Evolutionary conservation across 306 rosid genomes (phyloP).

Genomic region (Cucumis hystrix): DNA sequence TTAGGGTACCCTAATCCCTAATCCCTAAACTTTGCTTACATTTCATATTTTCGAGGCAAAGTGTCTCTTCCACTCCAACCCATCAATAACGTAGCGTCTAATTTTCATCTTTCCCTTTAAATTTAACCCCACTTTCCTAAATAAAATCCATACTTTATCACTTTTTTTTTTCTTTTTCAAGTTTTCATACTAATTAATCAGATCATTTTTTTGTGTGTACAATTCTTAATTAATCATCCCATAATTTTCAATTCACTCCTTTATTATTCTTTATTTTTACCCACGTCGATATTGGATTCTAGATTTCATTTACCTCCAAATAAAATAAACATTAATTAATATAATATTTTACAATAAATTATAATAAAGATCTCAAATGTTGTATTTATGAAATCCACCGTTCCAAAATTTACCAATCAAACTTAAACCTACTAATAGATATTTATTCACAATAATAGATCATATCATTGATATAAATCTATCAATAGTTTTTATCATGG

Average conservation of each 20-base stretch:
- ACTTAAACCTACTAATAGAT: no score
- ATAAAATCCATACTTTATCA: background rate
- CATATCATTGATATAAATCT: no score
- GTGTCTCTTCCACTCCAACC: background rate
- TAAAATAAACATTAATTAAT: background rate
- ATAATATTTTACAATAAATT: background rate
- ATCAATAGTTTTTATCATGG: no score
- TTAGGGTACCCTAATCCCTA: background rate
- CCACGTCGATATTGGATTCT: background rate
- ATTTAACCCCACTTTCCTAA: background rate
- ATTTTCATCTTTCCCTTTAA: background rate
- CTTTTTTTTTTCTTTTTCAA: background rate
- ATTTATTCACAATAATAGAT: no score
- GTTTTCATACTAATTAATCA: background rate
- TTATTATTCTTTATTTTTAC: background rate
- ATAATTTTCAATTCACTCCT: background rate
- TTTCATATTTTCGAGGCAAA: background rate
- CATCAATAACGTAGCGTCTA: constrained; percentile 1
- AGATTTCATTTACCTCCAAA: background rate
- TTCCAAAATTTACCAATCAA: no score
- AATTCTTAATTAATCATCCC: background rate
- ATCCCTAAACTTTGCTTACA: background rate
- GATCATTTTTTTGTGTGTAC: background rate
- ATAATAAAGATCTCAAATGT: no score
- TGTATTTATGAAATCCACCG: no score